Conservation (phyloP, 2,329 filamentous ascomycete species). For the Penicillium sp. region DNA sequence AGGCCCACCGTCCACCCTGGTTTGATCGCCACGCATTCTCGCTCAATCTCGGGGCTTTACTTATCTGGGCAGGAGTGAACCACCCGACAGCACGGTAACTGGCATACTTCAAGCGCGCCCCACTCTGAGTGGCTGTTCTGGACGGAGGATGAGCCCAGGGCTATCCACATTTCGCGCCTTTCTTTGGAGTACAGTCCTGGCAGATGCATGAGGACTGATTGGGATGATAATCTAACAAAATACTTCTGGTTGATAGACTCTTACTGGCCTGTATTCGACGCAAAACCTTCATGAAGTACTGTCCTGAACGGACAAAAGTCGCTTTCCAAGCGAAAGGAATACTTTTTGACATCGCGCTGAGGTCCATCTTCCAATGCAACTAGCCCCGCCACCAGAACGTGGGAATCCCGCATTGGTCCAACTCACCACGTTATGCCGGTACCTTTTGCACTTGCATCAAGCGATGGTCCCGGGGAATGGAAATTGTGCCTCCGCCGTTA, state of each 20-base stretch:
- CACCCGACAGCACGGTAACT: background rate
- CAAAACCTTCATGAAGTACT: background rate
- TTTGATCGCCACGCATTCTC: background rate
- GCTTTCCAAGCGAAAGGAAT: background rate
- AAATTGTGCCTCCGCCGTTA: background rate
- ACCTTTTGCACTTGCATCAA: constrained; percentile 6
- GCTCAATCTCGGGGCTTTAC: constrained; percentile 1
- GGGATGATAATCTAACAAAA: background rate
- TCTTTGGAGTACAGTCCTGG: background rate
- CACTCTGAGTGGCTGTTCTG: constrained; percentile 3
- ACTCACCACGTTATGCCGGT: background rate
- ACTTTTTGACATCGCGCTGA: background rate
- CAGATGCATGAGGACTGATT: background rate
- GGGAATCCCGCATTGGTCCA: constrained; percentile 4
- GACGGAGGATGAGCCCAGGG: background rate
- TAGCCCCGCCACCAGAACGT: constrained; percentile 16
- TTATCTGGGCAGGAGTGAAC: constrained; percentile 12
- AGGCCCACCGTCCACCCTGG: background rate
- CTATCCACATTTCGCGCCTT: background rate
- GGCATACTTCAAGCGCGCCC: constrained; percentile 6
- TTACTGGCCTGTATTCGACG: background rate
- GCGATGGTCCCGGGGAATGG: background rate
- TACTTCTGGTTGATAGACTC: background rate
- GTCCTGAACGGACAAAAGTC: background rate
- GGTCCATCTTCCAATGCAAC: background rate